Conservation (phyloP, 1,139 yeast genomes). For the Saccharomycopsis hybrid region DNA sequence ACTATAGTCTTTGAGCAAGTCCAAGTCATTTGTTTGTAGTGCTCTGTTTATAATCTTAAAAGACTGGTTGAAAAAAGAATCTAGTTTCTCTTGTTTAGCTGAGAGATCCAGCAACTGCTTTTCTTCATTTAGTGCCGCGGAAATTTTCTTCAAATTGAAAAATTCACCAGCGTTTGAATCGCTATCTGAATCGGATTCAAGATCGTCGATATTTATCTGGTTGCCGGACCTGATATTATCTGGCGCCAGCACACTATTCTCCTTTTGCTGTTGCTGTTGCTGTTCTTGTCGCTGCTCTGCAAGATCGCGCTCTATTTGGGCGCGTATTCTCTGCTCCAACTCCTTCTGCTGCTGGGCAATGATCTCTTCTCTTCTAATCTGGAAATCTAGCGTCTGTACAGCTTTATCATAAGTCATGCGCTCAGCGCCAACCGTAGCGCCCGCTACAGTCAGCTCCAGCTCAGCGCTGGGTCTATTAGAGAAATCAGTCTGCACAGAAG, state of each 20-base stretch:
- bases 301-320: slow-evolving; percentile 2
- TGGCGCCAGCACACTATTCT: too few species aligned
- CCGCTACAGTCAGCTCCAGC: too few species aligned
- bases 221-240: too few species aligned
- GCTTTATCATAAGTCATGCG: slow-evolving; percentile 16
- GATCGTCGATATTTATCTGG: too few species aligned
- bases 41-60: slow-evolving; percentile 37
- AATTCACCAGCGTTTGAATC: slow-evolving; percentile 6
- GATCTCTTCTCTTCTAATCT: slow-evolving; percentile 12
- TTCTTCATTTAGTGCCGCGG: background rate
- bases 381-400: slow-evolving; percentile 18
- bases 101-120: background rate
- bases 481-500: slow-evolving; percentile 9
- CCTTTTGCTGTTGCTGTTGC: too few species aligned
- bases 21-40: slow-evolving; percentile 31
- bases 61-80: slow-evolving; percentile 32
- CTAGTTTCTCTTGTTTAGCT: slow-evolving; percentile 1
- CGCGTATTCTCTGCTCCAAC: slow-evolving; percentile 5
- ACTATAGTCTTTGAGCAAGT: slow-evolving; percentile 26
- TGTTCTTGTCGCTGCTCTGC: background rate
- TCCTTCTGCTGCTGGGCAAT: background rate
- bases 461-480: background rate
- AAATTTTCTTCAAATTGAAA: background rate
- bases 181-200: too few species aligned
- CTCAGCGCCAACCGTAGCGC: background rate